Conservation (phyloP, 2,329 filamentous ascomycete species). For the Ceratocystis lukuohia region DNA sequence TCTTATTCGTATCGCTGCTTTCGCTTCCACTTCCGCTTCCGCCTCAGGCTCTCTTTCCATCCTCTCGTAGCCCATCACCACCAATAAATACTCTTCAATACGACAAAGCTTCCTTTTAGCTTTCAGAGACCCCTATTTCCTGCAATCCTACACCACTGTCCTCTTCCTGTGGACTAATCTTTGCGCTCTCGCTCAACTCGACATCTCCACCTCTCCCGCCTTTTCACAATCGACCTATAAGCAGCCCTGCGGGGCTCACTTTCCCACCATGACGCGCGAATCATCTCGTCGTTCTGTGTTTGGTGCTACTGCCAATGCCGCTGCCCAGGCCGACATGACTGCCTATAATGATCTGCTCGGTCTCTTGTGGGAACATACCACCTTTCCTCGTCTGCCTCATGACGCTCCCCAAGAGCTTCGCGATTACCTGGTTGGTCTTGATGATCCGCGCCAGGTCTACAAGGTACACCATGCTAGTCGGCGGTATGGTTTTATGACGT, state of each 20-base stretch:
- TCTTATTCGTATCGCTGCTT: no score
- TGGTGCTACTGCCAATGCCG: neutral
- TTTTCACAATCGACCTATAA: neutral
- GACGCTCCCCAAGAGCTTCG: constrained; percentile 48
- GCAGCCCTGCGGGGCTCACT: neutral
- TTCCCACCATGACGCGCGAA: constrained; percentile 16
- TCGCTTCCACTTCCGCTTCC: no score
- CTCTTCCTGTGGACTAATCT: no score
- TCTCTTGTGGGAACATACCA: constrained; percentile 48
- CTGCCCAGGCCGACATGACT: constrained; percentile 5
- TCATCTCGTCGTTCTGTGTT: constrained; percentile 14
- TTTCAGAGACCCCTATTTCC: no score
- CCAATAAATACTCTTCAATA: no score
- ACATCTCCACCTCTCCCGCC: neutral
- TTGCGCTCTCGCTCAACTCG: neutral
- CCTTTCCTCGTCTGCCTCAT: constrained; percentile 44
- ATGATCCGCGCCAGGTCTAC: constrained; percentile 49
- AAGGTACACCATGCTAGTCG: constrained; percentile 47
- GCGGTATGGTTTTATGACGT: constrained; percentile 49
- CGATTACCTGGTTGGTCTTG: constrained; percentile 42
- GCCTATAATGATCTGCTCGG: constrained; percentile 38
- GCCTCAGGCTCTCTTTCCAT: no score
- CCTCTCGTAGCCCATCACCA: no score
- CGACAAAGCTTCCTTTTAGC: no score
- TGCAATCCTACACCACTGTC: no score